These are phyloP conservation scores for Fagus crenata DNA, from an alignment of 306 rosid genomes.

Conservation along the genomic window DNA sequence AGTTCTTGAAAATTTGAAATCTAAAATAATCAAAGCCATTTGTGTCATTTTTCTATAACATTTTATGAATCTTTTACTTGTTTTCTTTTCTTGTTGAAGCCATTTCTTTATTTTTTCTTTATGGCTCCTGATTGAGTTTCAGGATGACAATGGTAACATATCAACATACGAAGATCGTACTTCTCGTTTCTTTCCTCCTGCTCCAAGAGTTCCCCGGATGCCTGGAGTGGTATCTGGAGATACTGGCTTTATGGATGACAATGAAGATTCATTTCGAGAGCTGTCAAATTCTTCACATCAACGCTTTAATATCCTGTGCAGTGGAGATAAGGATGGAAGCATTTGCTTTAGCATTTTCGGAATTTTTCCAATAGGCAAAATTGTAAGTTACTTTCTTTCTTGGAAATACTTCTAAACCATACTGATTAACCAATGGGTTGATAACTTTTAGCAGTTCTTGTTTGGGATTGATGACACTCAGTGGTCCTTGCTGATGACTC, in stretches of 20 bases:
- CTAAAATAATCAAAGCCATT: not conserved
- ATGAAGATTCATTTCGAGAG: slow-evolving; percentile 78
- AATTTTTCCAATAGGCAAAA: slow-evolving; percentile 80
- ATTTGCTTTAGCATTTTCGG: slow-evolving; percentile 96
- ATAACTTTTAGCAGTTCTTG: slow-evolving; percentile 2
- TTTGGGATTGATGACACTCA: slow-evolving; percentile 9
- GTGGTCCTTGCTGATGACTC: not conserved
- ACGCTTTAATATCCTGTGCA: slow-evolving; percentile 81
- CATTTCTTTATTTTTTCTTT: too few relatives aligned
- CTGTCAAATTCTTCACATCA: slow-evolving; percentile 84
- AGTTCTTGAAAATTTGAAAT: not conserved
- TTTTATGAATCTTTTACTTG: not conserved
- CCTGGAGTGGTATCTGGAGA: slow-evolving; percentile 95
- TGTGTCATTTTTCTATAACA: not conserved
- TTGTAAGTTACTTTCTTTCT: slow-evolving; percentile 53
- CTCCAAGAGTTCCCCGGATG: slow-evolving; percentile 84
- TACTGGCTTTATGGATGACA: slow-evolving; percentile 77
- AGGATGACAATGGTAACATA: slow-evolving; percentile 60
- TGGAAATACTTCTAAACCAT: slow-evolving; percentile 18
- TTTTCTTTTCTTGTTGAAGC: too few relatives aligned
- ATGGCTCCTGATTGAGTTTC: slow-evolving; percentile 22
- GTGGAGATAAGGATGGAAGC: slow-evolving; percentile 88
- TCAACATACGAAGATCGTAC: slow-evolving; percentile 89
- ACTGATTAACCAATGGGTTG: slow-evolving; percentile 22
- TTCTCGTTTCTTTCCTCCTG: slow-evolving; percentile 86